Percentiles rank a stretch among this genome's conserved stretches.
phyloP scores from a whole-genome alignment of 176 grass and related monocot species.

The Lolium rigidum region DNA sequence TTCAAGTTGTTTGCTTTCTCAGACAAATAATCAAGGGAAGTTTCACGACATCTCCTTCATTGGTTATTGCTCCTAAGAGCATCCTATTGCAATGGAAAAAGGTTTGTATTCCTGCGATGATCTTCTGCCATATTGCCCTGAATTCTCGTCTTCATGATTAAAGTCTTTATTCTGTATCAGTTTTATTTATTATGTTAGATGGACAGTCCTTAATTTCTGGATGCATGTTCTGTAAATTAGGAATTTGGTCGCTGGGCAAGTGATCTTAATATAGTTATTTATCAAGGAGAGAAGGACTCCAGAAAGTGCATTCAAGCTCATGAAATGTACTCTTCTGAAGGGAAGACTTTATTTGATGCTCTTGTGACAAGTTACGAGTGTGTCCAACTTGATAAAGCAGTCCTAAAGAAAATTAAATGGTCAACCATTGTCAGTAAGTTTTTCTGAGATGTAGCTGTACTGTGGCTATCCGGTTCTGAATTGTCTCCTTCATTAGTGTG shows the following conservation, averaged over 20 bases:
- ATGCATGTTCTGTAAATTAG: slow-evolving; percentile 36
- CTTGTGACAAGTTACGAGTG: slow-evolving; percentile 77
- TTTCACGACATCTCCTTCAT: slow-evolving; percentile 44
- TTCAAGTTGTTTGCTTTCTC: slow-evolving; percentile 75
- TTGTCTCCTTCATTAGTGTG: slow-evolving; percentile 5
- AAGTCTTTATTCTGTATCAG: neutral
- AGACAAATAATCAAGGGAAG: slow-evolving; percentile 54
- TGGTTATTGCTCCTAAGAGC: slow-evolving; percentile 74
- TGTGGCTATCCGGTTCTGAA: neutral
- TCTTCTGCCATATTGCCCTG: slow-evolving; percentile 3
- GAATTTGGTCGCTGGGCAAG: slow-evolving; percentile 64
- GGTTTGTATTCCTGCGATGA: slow-evolving; percentile 41
- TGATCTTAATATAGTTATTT: slow-evolving; percentile 69
- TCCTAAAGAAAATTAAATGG: slow-evolving; percentile 71
- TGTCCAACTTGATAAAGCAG: slow-evolving; percentile 58
- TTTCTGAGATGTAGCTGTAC: neutral
- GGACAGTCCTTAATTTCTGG: neutral
- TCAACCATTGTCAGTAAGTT: slow-evolving; percentile 71
- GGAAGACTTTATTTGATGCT: slow-evolving; percentile 63
- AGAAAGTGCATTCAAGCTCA: slow-evolving; percentile 59
- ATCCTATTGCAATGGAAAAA: slow-evolving; percentile 83
- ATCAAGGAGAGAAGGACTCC: slow-evolving; percentile 71
- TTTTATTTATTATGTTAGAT: slow-evolving; percentile 6
- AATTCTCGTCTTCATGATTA: slow-evolving; percentile 17
- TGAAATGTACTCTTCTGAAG: slow-evolving; percentile 71